Evolutionary conservation across 2,329 filamentous ascomycete species (phyloP).

Genomic region (Fusarium sp.): DNA sequence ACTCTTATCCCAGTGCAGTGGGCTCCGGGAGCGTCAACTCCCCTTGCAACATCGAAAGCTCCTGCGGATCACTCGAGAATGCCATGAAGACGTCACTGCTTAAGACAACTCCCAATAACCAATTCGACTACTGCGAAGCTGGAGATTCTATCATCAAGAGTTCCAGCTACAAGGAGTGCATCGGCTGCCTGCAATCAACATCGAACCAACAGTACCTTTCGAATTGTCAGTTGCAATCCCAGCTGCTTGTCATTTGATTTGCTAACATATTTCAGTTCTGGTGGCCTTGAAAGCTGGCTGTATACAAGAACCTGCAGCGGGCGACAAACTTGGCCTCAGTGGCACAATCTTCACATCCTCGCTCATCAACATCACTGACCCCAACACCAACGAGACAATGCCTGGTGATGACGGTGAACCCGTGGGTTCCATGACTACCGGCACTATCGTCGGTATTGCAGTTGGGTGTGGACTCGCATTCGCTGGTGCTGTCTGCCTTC

Average conservation of each 20-base stretch:
- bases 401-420: conserved; percentile 42
- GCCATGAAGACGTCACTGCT: conserved; percentile 49
- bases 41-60: conserved; percentile 56
- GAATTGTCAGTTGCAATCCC: conserved; percentile 57
- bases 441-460: conserved; percentile 65
- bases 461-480: conserved; percentile 59
- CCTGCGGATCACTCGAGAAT: conserved; percentile 54
- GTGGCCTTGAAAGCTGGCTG: conserved; percentile 61
- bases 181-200: conserved; percentile 57
- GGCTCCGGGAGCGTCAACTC: conserved; percentile 49
- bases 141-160: conserved; percentile 49
- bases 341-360: conserved; percentile 55
- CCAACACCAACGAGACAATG: conserved; percentile 42
- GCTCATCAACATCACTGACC: conserved; percentile 55
- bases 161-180: conserved; percentile 51
- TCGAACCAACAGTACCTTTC: conserved; percentile 56
- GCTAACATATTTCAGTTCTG: conserved; percentile 53
- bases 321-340: conserved; percentile 54
- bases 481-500: conserved; percentile 55
- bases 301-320: conserved; percentile 55
- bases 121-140: conserved; percentile 57
- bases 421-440: conserved; percentile 53
- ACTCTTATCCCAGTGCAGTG: conserved; percentile 47
- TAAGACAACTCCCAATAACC: conserved; percentile 30
- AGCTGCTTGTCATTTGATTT: background rate